Evolutionary conservation across 177 flowering plant species (phyloP), one percentile per base, ranked within the genome.

Genomic region (Vitis hybrid): DNA sequence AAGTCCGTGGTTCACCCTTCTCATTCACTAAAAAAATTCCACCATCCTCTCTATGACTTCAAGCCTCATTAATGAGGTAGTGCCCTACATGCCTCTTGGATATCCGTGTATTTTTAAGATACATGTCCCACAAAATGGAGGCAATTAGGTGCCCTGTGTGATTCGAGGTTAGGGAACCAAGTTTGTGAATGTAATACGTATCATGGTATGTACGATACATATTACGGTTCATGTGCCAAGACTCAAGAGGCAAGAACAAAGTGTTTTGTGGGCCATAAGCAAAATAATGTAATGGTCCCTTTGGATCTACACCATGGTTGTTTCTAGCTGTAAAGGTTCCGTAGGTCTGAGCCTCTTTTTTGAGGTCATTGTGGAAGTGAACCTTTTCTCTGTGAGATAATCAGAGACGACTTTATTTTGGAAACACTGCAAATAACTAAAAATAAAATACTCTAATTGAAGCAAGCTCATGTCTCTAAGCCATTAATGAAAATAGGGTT

Each of bases 291-390:
- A 6, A 64, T 58, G 68, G 68, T 64, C 63, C 63, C 50, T 13
- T 53, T 32, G 17, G 20, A 21, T 52, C 58, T 8, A 32, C 52
- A 18, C 3, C 41, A 53, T 65, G 27, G 63, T 58, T 67, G 68
- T 57, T 67, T 71, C 71, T 55, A 71, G 78, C 78, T 75, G 78
- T 71, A 75, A 75, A 75, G 78, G 9, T 10, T 18, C n/a, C 24
- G 24, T 13, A 35, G 49, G 61, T 1, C 52, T 18, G n/a, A 21
- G n/a, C 68, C 61, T 46, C 35, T 54, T 53, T 55, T 57, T 30
- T 3, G 6, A 27, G 30, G 30, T 27, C 30, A 27, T 35, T 35
- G 6, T 35, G 6, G 46, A 35, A 35, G 9, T 35, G 46, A 54
- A 54, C 57, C 57, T 4, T 54, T 54, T 17, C 30, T 27, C 30